Percentiles rank a stretch among this genome's conserved stretches.
phyloP scores from a whole-genome alignment of 768 basidiomycete species.

The Collybia sordida region DNA sequence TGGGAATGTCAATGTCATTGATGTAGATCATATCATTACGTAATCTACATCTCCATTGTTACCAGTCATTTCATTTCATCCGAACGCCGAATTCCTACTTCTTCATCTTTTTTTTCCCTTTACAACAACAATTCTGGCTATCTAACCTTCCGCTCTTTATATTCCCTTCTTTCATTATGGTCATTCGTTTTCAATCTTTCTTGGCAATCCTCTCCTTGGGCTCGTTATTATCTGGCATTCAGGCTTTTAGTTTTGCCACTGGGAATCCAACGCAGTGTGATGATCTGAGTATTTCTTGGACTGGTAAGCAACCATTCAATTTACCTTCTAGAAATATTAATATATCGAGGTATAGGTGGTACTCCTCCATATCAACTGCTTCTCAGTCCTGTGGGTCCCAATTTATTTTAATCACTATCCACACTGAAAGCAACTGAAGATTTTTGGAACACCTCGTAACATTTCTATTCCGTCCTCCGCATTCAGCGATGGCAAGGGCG shows the following conservation, averaged over 20 bases:
- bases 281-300: conserved; percentile 59
- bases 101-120: conserved; percentile 15
- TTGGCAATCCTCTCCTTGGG: conserved; percentile 24
- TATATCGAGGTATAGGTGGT: conserved; percentile 45
- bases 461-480: conserved; percentile 54
- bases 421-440: conserved; percentile 31
- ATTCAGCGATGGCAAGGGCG: conserved; percentile 53
- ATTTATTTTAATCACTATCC: conserved; percentile 2
- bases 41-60: conserved; percentile 9
- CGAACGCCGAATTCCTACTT: too few species aligned
- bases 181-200: neutral
- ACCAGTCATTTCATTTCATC: too few species aligned
- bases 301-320: conserved; percentile 38
- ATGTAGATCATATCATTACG: conserved; percentile 13
- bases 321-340: conserved; percentile 7
- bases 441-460: conserved; percentile 53
- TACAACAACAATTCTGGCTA: conserved; percentile 14
- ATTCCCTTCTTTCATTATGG: conserved; percentile 14
- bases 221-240: conserved; percentile 18
- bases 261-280: conserved; percentile 58
- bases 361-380: conserved; percentile 50
- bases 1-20: conserved; percentile 6
- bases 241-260: conserved; percentile 47
- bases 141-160: conserved; percentile 14
- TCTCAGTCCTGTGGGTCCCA: conserved; percentile 48